Conservation (phyloP, 2,329 filamentous ascomycete species). For the Alternaria sp. region DNA sequence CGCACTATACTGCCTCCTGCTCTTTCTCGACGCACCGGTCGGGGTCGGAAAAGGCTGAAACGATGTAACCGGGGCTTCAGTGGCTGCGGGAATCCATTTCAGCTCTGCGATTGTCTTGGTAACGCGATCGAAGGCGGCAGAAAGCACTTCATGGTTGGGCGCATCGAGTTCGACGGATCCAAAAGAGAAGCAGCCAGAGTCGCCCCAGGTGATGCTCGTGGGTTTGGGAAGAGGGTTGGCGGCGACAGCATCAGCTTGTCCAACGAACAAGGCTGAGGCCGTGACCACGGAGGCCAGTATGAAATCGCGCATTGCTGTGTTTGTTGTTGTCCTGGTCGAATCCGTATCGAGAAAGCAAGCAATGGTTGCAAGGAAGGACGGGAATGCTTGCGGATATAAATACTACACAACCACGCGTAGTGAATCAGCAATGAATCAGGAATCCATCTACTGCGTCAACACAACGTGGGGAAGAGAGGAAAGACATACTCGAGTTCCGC, state of each 20-base stretch:
- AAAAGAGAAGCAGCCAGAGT: conserved; percentile 59
- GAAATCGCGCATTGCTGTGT: conserved; percentile 41
- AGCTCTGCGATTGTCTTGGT: conserved; percentile 59
- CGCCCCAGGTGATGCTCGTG: conserved; percentile 62
- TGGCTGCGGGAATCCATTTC: conserved; percentile 64
- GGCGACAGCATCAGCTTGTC: conserved; percentile 55
- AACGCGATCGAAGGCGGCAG: conserved; percentile 61
- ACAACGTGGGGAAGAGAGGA: conserved; percentile 16
- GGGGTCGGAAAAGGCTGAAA: conserved; percentile 63
- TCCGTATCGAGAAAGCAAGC: conserved; percentile 6
- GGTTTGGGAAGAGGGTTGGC: conserved; percentile 66
- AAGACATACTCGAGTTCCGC: conserved; percentile 35
- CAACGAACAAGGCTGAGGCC: conserved; percentile 48
- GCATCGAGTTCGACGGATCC: conserved; percentile 52
- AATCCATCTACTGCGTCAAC: conserved; percentile 10
- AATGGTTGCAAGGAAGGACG: background rate
- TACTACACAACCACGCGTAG: background rate
- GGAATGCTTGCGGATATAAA: background rate
- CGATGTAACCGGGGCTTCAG: conserved; percentile 60
- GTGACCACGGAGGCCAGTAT: conserved; percentile 42
- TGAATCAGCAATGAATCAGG: conserved; percentile 13
- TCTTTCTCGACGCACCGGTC: conserved; percentile 32
- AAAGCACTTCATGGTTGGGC: conserved; percentile 47
- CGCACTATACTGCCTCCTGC: conserved; percentile 31
- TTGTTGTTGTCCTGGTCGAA: background rate